phyloP scores from a whole-genome alignment of 345 rosid genomes.

The Eucalyptus pauciflora region DNA sequence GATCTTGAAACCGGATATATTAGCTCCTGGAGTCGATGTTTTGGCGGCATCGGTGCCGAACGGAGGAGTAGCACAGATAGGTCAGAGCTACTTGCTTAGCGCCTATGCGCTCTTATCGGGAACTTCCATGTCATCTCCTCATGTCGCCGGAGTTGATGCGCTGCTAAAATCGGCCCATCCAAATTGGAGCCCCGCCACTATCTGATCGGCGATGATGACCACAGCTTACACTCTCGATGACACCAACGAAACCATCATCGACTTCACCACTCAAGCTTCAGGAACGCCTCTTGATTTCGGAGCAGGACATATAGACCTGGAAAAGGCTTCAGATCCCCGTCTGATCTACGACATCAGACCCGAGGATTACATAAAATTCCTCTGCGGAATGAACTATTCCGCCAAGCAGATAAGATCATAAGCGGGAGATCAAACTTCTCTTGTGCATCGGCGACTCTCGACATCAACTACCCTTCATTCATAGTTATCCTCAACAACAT shows the following conservation, averaged over 20 bases:
- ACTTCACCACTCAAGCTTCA: constrained; percentile 7
- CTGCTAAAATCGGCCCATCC: constrained; percentile 22
- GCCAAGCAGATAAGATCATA: constrained; percentile 16
- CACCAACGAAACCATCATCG: constrained; percentile 6
- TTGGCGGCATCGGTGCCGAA: constrained; percentile 40
- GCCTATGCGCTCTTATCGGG: constrained; percentile 24
- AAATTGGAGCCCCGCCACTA: constrained; percentile 32
- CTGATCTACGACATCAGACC: constrained; percentile 27
- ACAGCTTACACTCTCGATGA: constrained; percentile 16
- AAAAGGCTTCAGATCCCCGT: constrained; percentile 32
- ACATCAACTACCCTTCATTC: constrained; percentile 48
- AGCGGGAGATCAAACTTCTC: constrained; percentile 12
- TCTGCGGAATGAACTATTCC: constrained; percentile 27
- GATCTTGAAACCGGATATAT: constrained; percentile 33
- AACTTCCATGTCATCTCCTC: constrained; percentile 46
- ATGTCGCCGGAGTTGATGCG: constrained; percentile 24
- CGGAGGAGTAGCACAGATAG: constrained; percentile 4
- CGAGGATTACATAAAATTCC: constrained; percentile 15
- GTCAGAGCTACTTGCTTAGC: constrained; percentile 8
- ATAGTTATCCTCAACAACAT: constrained; percentile 30
- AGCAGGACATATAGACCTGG: constrained; percentile 33
- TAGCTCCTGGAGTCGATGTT: constrained; percentile 36
- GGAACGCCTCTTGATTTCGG: constrained; percentile 44
- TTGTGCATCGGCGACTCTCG: constrained; percentile 11
- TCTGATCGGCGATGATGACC: constrained; percentile 46